A percentile compares a stretch with the other conserved stretches of the same genome.
Conservation (phyloP, 352 stramenopile genomes). For the Globisporangium abappressorium region DNA sequence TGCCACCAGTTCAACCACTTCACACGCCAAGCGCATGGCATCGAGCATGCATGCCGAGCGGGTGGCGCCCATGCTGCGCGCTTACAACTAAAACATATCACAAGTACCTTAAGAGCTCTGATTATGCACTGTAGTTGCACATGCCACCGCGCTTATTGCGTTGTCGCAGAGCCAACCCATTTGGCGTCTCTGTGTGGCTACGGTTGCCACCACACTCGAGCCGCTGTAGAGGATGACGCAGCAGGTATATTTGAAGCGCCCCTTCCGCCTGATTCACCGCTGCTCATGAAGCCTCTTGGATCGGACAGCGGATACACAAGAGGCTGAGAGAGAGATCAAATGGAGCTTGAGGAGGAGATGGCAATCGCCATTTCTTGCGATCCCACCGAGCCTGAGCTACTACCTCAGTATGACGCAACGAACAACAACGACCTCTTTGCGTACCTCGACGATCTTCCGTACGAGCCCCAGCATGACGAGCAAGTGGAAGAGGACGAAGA, state of each 20-base stretch:
- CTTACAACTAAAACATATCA: too few relatives aligned
- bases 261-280: background rate
- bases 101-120: too few relatives aligned
- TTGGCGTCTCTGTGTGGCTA: too few relatives aligned
- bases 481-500: background rate
- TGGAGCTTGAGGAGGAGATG: background rate
- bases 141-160: too few relatives aligned
- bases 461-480: background rate
- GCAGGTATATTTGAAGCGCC: background rate
- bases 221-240: too few relatives aligned
- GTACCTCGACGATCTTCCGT: slow-evolving; percentile 14
- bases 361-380: background rate
- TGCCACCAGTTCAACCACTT: background rate
- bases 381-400: background rate
- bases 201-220: too few relatives aligned
- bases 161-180: too few relatives aligned
- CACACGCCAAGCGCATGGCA: too few relatives aligned
- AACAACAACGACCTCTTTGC: slow-evolving; percentile 1
- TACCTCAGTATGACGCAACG: background rate
- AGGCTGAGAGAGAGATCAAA: too few relatives aligned
- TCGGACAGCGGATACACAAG: background rate
- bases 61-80: background rate
- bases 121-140: too few relatives aligned
- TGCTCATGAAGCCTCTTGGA: background rate
- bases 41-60: background rate